Percentiles rank a stretch among this genome's conserved stretches.
These are phyloP conservation scores for Claviceps humidiphila DNA, from an alignment of 2,329 filamentous ascomycete genomes.

Conservation along the genomic window DNA sequence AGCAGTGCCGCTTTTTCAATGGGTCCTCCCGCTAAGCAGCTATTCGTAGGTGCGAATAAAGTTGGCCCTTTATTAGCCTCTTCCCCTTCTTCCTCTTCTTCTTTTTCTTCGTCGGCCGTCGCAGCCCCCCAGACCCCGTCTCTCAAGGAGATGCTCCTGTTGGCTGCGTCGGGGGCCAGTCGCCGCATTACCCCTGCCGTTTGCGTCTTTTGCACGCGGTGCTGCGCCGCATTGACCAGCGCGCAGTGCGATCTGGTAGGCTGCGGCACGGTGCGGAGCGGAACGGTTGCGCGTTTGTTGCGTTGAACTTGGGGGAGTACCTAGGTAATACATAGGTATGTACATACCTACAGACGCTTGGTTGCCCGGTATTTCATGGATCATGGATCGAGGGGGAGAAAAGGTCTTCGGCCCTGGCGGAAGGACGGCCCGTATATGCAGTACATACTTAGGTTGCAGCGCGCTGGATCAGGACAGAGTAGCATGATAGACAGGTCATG, in stretches of 20 bases:
- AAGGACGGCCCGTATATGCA: too few relatives aligned
- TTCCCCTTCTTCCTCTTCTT: neutral
- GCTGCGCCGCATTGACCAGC: too few relatives aligned
- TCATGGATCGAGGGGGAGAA: too few relatives aligned
- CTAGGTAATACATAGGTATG: too few relatives aligned
- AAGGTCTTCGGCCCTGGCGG: too few relatives aligned
- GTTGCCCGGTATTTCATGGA: too few relatives aligned
- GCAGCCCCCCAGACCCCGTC: neutral
- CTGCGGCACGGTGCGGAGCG: neutral
- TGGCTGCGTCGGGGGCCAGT: neutral
- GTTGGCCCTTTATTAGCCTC: neutral
- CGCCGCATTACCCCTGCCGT: neutral
- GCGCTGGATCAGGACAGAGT: too few relatives aligned
- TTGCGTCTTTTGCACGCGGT: neutral
- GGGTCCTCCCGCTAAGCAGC: constrained; percentile 6
- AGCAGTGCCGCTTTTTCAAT: constrained; percentile 14
- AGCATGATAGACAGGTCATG: too few relatives aligned
- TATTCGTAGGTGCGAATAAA: neutral
- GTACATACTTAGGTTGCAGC: too few relatives aligned
- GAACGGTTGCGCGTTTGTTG: neutral
- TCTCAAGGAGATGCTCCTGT: neutral
- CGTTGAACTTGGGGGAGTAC: neutral
- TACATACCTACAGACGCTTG: too few relatives aligned
- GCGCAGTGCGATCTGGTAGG: too few relatives aligned
- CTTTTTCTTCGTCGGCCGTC: neutral